A percentile compares a stretch with the other conserved stretches of the same genome.
phyloP scores from a whole-genome alignment of 805 yeast genomes.

The Yueomyces sinensis region DNA sequence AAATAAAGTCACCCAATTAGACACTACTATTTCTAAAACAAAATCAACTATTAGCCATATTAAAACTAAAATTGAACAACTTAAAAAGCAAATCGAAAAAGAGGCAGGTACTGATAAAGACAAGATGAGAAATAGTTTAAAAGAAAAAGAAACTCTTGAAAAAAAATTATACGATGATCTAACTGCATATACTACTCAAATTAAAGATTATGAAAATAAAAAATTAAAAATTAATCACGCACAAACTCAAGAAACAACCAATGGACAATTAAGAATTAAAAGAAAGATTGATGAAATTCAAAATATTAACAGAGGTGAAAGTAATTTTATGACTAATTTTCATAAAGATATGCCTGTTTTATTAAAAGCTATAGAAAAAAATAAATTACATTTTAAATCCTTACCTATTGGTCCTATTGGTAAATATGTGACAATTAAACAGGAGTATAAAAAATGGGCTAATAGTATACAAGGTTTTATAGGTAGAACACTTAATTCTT shows the following conservation, averaged over 20 bases:
- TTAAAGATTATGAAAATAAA: slow-evolving; percentile 10
- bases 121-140: slow-evolving; percentile 12
- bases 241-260: slow-evolving; percentile 6
- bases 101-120: slow-evolving; percentile 22
- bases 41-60: slow-evolving; percentile 10
- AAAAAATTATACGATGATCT: slow-evolving; percentile 4
- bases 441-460: slow-evolving; percentile 41
- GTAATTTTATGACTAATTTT: slow-evolving; percentile 33
- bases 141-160: slow-evolving; percentile 4
- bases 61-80: slow-evolving; percentile 11
- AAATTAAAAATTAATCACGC: slow-evolving; percentile 5
- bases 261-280: slow-evolving; percentile 6
- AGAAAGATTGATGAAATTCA: slow-evolving; percentile 12
- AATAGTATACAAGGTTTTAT: slow-evolving; percentile 46
- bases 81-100: slow-evolving; percentile 15
- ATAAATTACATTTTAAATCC: slow-evolving; percentile 28
- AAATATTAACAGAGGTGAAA: slow-evolving; percentile 18
- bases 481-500: slow-evolving; percentile 39
- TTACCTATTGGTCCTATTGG: slow-evolving; percentile 81
- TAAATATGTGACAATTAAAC: slow-evolving; percentile 38
- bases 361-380: slow-evolving; percentile 27
- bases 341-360: slow-evolving; percentile 32
- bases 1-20: slow-evolving; percentile 11
- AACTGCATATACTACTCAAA: slow-evolving; percentile 2
- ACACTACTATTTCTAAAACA: slow-evolving; percentile 9